Conservation (phyloP, 1,284 basidiomycete species). For the Cutaneotrichosporon sp. region DNA sequence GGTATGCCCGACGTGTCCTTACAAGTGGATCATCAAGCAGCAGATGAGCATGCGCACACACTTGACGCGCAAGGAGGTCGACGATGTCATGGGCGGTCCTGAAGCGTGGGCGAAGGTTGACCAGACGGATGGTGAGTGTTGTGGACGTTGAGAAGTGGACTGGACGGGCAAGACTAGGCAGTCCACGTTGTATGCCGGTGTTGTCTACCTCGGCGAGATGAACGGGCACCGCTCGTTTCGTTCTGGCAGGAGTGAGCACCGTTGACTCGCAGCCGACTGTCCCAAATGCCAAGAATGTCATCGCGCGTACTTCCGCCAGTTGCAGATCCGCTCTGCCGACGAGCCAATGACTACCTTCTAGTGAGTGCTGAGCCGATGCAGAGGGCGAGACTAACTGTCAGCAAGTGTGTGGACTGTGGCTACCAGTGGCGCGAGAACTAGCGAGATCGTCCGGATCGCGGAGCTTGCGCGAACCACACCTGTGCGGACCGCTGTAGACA, state of each 20-base stretch:
- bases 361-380: slow-evolving; percentile 46
- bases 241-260: too few relatives aligned
- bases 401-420: slow-evolving; percentile 46
- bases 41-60: slow-evolving; percentile 80
- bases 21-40: slow-evolving; percentile 75
- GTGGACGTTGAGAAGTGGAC: too few relatives aligned
- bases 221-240: too few relatives aligned
- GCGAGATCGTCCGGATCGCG: background rate
- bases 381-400: slow-evolving; percentile 11
- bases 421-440: slow-evolving; percentile 47
- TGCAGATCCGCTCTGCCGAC: slow-evolving; percentile 94
- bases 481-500: too few relatives aligned
- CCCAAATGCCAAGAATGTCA: slow-evolving; percentile 83
- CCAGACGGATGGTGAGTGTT: slow-evolving; percentile 67
- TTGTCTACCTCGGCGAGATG: too few relatives aligned
- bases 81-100: slow-evolving; percentile 89
- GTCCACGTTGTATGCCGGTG: too few relatives aligned
- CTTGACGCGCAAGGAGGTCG: slow-evolving; percentile 77
- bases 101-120: slow-evolving; percentile 96
- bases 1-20: slow-evolving; percentile 90
- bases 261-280: slow-evolving; percentile 51
- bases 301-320: slow-evolving; percentile 84
- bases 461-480: too few relatives aligned
- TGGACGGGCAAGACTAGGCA: too few relatives aligned
- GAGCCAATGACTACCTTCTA: slow-evolving; percentile 95